Evolutionary conservation across 108 stramenopile genomes (phyloP), one percentile per base, ranked within the genome.

Genomic region (Skeletonema potamos): DNA sequence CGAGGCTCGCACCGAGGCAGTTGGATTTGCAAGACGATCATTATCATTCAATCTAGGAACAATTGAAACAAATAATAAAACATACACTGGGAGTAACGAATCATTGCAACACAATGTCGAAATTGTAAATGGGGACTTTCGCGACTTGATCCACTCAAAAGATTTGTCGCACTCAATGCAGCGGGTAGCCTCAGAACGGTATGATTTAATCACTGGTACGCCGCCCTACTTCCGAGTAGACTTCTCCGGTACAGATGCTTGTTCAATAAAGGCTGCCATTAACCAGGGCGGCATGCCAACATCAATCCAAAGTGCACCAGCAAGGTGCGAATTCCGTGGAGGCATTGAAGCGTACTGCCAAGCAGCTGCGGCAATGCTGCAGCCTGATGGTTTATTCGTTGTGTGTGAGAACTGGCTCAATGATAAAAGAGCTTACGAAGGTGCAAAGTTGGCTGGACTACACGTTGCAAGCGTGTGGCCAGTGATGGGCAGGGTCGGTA

Each of bases 271-370:
- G 2, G 87, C 87, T 6, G 73, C 84, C 28, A 88, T 88, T 27
- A 32, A 68, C 24, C 82, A 86, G 43, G 85, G 88, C 12, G 86
- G 87, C 11, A 85, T 87, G 85, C 90, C 87, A 26, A 83, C 85
- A 4, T 74, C 77, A 13, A 77, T 79, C 77, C 85, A 88, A 44
- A 81, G 76, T 30, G 89, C 89, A 8, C 86, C 86, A 18, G 86
- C 87, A 24, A 74, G 86, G 24, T 91, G 85, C 54, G 90, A 91
- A 76, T 87, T 91, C 55, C 86, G 90, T 11, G 90, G 90, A 20
- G 87, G 87, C 13, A 76, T 91, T 27, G 90, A 91, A 60, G 87
- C 76, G 0, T 91, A 91, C 62, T 87, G 85, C 54, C 39, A 74
- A 57, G 82, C 86, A 6, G 90, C 87, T 12, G 65, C 84, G 32